Evolutionary conservation across 345 rosid species (phyloP), one percentile per base, ranked within the genome.

Genomic region (Salix koriyanagi): DNA sequence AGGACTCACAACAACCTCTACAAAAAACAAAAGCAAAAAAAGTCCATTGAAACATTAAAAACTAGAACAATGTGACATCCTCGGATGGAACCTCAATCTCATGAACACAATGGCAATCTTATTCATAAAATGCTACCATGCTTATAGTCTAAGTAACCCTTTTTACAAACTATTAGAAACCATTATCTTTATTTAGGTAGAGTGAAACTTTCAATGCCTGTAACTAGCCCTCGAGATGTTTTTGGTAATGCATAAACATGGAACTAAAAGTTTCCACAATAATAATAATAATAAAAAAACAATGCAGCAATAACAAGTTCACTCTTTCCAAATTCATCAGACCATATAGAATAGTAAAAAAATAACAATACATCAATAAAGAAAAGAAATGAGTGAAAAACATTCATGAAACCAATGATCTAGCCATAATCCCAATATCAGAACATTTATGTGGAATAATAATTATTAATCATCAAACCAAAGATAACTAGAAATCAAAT

Each of bases 1-100:
- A 76, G 96, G 96, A 83, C 91, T 84, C 67, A 91, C 89, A 76
- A 91, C 93, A 67, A 89, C 91, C 87, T 91, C 96, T 91, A 85
- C 73, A 78, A 64, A 13, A 76, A 74, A 52, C 5, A 48, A 6
- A 0, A 30, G 2, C 32, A 19, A 54, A 6, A 52, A 18, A 19
- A 0, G 3, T 0, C 25, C 25, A 6, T 9, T 19, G 23, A 23
- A 7, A 3, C 23, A 54, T 54, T n/a, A 54, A 9, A 54, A 19
- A 54, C 60, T 54, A 54, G 60, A 54, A 21, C 60, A 54, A 54
- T 54, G 9, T 54, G 60, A 79, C 88, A 66, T 89, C 96, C 78
- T 87, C 80, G 0, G 89, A 79, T 80, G 96, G 96, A 52, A 91
- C 89, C 67, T 91, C 93, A 72, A 89, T 89, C 83, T 85, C 85